Percentiles rank a stretch among this genome's conserved stretches.
These are phyloP conservation scores for Malassezia psittaci DNA, from an alignment of 1,284 basidiomycete genomes.

Conservation along the genomic window DNA sequence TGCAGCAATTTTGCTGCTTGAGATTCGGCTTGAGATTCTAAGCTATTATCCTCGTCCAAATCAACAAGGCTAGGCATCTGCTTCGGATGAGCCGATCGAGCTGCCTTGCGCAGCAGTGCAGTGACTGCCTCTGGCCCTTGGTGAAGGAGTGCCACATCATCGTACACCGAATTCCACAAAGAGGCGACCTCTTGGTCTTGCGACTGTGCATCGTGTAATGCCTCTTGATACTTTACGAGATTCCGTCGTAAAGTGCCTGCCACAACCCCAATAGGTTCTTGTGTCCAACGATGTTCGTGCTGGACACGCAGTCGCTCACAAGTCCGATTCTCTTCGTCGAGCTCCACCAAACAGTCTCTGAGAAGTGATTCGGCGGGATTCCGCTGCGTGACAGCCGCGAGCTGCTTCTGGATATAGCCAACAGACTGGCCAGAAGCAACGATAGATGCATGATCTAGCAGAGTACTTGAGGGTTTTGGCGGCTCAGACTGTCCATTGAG, in stretches of 20 bases:
- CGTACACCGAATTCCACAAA: slow-evolving; percentile 64
- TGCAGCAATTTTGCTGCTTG: slow-evolving; percentile 1
- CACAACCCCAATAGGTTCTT: slow-evolving; percentile 60
- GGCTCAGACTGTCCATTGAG: slow-evolving; percentile 53
- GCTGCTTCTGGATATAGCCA: slow-evolving; percentile 18
- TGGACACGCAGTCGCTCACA: slow-evolving; percentile 55
- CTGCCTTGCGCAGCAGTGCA: slow-evolving; percentile 53
- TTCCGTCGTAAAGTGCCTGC: slow-evolving; percentile 61
- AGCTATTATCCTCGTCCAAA: neutral
- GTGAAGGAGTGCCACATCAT: slow-evolving; percentile 61
- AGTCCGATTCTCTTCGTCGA: slow-evolving; percentile 47
- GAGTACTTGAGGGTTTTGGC: slow-evolving; percentile 57
- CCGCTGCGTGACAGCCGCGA: slow-evolving; percentile 18
- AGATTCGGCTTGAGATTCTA: neutral
- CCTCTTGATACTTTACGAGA: slow-evolving; percentile 65
- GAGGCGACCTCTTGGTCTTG: slow-evolving; percentile 67
- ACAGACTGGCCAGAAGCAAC: neutral
- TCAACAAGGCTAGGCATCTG: slow-evolving; percentile 15
- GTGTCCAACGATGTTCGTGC: slow-evolving; percentile 78
- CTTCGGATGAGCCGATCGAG: neutral
- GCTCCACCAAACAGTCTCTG: slow-evolving; percentile 21
- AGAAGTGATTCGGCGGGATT: slow-evolving; percentile 12
- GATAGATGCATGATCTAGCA: neutral
- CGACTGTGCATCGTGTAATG: slow-evolving; percentile 64
- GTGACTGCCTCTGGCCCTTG: slow-evolving; percentile 56